Conservation (phyloP, 169 alveolate genomes). For the Plasmodium fragile region DNA sequence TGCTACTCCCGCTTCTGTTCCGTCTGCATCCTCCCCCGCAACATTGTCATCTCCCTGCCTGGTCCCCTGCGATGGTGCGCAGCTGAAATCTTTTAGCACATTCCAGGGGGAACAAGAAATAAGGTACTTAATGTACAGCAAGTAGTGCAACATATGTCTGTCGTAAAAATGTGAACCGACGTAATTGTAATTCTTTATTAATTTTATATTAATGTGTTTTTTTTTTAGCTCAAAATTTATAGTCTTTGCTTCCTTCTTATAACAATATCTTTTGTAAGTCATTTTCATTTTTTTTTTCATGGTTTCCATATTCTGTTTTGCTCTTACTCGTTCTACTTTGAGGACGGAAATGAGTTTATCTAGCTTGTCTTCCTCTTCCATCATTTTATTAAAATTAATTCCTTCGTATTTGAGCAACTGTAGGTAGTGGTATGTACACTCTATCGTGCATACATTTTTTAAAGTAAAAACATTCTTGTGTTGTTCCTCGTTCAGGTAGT, state of each 20-base stretch:
- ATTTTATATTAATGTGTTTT: slow-evolving; percentile 7
- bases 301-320: slow-evolving; percentile 15
- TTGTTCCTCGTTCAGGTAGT: slow-evolving; percentile 24
- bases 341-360: slow-evolving; percentile 11
- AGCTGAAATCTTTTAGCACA: slow-evolving; percentile 32
- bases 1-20: not conserved
- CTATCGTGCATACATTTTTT: slow-evolving; percentile 63
- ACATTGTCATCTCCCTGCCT: not conserved
- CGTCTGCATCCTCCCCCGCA: not conserved
- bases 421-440: slow-evolving; percentile 54
- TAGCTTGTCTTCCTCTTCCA: slow-evolving; percentile 6
- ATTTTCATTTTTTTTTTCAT: slow-evolving; percentile 35
- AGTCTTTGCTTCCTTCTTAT: slow-evolving; percentile 61
- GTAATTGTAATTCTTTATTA: slow-evolving; percentile 11
- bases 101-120: slow-evolving; percentile 69
- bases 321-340: slow-evolving; percentile 43
- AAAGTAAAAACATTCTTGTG: slow-evolving; percentile 18
- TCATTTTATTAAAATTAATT: slow-evolving; percentile 21
- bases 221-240: slow-evolving; percentile 9
- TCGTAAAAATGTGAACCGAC: slow-evolving; percentile 41
- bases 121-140: slow-evolving; percentile 42
- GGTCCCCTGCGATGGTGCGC: not conserved
- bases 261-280: slow-evolving; percentile 33
- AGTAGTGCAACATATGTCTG: slow-evolving; percentile 35
- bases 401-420: slow-evolving; percentile 71